These are phyloP conservation scores for Eurotiales sp. DNA, from an alignment of 2,329 filamentous ascomycete species.

Conservation along the genomic window DNA sequence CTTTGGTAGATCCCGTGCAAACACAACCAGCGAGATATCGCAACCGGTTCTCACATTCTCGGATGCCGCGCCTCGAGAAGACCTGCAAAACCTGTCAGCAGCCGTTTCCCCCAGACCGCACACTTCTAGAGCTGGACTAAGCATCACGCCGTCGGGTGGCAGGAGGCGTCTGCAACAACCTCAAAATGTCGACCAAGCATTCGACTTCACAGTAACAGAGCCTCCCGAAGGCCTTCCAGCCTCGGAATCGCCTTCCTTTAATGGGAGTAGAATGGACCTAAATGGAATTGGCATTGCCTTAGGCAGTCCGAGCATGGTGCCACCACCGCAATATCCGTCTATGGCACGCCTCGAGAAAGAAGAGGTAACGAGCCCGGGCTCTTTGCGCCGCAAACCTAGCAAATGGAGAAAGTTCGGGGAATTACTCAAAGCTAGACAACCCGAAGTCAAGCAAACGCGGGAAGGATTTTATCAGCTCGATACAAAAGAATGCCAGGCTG, in stretches of 20 bases:
- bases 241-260: constrained; percentile 7
- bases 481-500: constrained; percentile 14
- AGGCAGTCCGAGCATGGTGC: constrained; percentile 57
- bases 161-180: constrained; percentile 11
- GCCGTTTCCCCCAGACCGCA: constrained; percentile 8
- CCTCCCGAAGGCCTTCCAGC: constrained; percentile 24
- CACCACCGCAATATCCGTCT: constrained; percentile 4
- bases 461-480: constrained; percentile 30
- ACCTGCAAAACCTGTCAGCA: constrained; percentile 21
- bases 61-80: constrained; percentile 30
- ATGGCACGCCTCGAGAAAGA: neutral
- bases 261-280: constrained; percentile 12
- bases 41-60: constrained; percentile 30
- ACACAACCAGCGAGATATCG: constrained; percentile 28
- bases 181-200: constrained; percentile 18
- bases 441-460: constrained; percentile 19
- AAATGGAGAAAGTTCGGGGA: constrained; percentile 47
- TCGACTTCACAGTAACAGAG: constrained; percentile 30
- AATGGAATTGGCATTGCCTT: constrained; percentile 67
- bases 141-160: constrained; percentile 12
- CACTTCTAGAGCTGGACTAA: neutral
- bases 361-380: constrained; percentile 7
- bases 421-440: constrained; percentile 39
- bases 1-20: constrained; percentile 27
- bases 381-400: constrained; percentile 34